Evolutionary conservation across 2,329 filamentous ascomycete genomes (phyloP).

Genomic region (Ceratocystiopsis minuta): DNA sequence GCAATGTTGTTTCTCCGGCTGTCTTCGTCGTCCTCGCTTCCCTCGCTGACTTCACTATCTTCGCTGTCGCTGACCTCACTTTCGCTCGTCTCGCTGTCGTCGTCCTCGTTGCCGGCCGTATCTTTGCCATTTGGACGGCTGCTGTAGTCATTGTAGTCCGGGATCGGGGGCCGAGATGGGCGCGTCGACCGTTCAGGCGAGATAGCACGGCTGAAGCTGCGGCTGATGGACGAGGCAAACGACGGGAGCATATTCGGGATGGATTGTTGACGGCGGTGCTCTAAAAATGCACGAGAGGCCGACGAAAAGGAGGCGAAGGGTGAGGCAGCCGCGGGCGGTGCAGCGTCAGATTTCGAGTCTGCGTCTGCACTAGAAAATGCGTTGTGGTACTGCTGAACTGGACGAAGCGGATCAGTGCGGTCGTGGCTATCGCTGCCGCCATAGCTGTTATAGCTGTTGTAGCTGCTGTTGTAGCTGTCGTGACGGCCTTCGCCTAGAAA

Average conservation of each 20-base stretch:
- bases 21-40: conserved; percentile 1
- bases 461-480: conserved; percentile 4
- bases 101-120: conserved; percentile 5
- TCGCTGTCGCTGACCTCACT: conserved; percentile 13
- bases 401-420: conserved; percentile 6
- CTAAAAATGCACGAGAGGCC: conserved; percentile 8
- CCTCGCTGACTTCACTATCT: conserved; percentile 13
- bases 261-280: conserved; percentile 19
- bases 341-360: neutral
- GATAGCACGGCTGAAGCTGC: conserved; percentile 9
- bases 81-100: neutral
- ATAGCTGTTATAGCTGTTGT: conserved; percentile 4
- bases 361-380: conserved; percentile 14
- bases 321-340: conserved; percentile 2
- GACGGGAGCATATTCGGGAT: conserved; percentile 18
- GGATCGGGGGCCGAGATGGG: conserved; percentile 2
- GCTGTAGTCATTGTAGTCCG: conserved; percentile 13
- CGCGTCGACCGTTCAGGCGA: conserved; percentile 7
- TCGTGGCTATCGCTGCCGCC: conserved; percentile 2
- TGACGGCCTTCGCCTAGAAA: neutral
- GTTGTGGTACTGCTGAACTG: conserved; percentile 18
- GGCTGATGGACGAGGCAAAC: conserved; percentile 6
- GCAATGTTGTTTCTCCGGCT: neutral
- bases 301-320: conserved; percentile 7
- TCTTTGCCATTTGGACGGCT: conserved; percentile 15